These are phyloP conservation scores for Ilyonectria robusta DNA, from an alignment of 2,329 filamentous ascomycete species.

Conservation along the genomic window DNA sequence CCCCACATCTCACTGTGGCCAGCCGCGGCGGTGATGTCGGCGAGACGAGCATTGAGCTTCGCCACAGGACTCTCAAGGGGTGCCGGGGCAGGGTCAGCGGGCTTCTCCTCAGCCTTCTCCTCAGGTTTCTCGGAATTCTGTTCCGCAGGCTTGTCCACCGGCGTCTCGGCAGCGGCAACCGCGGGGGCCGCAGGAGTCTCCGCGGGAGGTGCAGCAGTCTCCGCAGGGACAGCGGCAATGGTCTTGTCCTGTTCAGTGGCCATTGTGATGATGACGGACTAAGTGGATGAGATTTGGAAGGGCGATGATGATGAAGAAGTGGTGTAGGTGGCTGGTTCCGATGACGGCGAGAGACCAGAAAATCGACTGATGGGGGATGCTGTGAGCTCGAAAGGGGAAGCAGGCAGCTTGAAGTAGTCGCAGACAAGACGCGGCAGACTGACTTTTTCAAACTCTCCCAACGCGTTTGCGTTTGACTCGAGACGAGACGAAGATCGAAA, in stretches of 20 bases:
- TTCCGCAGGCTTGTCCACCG: conserved; percentile 34
- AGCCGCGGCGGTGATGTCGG: conserved; percentile 68
- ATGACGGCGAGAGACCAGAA: conserved; percentile 8
- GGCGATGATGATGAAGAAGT: conserved; percentile 12
- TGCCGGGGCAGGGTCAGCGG: conserved; percentile 10
- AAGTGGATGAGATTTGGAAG: background rate
- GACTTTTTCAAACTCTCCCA: conserved; percentile 8
- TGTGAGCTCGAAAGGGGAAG: background rate
- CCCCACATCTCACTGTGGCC: conserved; percentile 89
- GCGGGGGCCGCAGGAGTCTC: conserved; percentile 23
- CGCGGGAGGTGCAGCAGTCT: conserved; percentile 27
- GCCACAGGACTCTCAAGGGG: conserved; percentile 59
- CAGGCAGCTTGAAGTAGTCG: background rate
- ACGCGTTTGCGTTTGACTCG: conserved; percentile 20
- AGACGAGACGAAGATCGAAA: conserved; percentile 21
- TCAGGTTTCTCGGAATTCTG: conserved; percentile 18
- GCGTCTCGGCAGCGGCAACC: conserved; percentile 33
- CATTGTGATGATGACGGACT: conserved; percentile 40
- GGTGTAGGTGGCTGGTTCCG: conserved; percentile 3
- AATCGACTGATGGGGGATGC: conserved; percentile 4
- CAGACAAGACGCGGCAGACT: background rate
- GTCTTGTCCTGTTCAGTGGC: conserved; percentile 49
- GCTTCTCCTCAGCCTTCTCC: conserved; percentile 15
- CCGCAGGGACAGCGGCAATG: conserved; percentile 28
- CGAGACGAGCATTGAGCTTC: conserved; percentile 71